A percentile compares a stretch with the other conserved stretches of the same genome.
Evolutionary conservation across 2,329 filamentous ascomycete species (phyloP).

Genomic region (Neopestalotiopsis clavispora): DNA sequence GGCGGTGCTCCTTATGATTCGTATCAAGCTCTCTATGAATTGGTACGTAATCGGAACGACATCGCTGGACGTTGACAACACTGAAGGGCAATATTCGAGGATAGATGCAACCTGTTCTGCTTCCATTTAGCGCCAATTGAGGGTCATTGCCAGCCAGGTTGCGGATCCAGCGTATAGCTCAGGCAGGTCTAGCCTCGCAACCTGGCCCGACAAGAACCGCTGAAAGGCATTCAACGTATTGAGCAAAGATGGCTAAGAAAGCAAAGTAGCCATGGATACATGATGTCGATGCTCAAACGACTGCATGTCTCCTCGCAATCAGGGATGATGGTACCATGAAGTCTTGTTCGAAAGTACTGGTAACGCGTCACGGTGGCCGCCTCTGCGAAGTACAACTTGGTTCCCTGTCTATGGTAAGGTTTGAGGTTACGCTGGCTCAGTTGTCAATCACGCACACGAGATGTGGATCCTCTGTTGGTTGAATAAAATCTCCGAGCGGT

Average conservation of each 20-base stretch:
- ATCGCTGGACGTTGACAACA: not conserved
- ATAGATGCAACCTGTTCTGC: not conserved
- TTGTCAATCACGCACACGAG: constrained; percentile 8
- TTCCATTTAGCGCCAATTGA: not conserved
- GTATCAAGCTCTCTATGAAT: no score
- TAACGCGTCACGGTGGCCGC: not conserved
- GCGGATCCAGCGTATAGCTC: not conserved
- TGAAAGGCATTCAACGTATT: not conserved
- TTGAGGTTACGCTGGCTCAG: not conserved
- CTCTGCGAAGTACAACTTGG: not conserved
- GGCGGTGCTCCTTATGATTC: not conserved
- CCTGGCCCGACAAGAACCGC: not conserved
- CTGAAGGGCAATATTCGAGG: not conserved
- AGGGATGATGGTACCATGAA: not conserved
- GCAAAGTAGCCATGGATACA: not conserved
- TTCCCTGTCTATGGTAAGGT: not conserved
- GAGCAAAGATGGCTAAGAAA: not conserved
- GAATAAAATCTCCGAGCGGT: constrained; percentile 16
- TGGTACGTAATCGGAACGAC: not conserved
- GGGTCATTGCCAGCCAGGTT: not conserved
- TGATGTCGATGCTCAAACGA: not conserved
- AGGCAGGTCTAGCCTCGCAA: not conserved
- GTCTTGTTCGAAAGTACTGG: not conserved
- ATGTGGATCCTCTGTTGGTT: constrained; percentile 4
- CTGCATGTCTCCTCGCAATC: not conserved